A percentile compares a stretch with the other conserved stretches of the same genome.
These are phyloP conservation scores for Hymenoscyphus repandus DNA, from an alignment of 2,329 filamentous ascomycete species.

Conservation along the genomic window DNA sequence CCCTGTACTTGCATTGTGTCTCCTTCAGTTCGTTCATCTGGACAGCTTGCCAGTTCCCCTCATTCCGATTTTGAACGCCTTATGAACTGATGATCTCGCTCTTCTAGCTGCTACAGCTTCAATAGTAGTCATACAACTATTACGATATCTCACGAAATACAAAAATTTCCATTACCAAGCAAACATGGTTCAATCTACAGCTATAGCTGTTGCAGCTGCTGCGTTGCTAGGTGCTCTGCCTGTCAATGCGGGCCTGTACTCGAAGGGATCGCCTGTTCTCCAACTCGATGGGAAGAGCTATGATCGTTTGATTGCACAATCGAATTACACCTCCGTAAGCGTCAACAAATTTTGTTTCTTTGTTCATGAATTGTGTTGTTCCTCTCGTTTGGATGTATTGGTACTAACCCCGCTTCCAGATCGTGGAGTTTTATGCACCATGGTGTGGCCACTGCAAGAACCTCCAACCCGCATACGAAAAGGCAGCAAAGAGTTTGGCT, in stretches of 20 bases:
- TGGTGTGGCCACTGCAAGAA: conserved; percentile 98
- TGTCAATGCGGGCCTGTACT: conserved; percentile 68
- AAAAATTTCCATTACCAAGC: not conserved
- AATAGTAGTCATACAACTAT: not conserved
- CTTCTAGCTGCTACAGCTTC: not conserved
- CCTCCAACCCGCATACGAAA: conserved; percentile 93
- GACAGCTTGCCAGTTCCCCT: not conserved
- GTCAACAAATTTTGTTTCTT: not conserved
- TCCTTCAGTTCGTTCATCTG: not conserved
- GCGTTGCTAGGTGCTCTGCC: conserved; percentile 63
- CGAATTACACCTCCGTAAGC: conserved; percentile 85
- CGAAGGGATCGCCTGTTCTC: conserved; percentile 80
- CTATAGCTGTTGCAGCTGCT: conserved; percentile 47
- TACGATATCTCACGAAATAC: conserved; percentile 12
- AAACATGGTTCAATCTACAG: conserved; percentile 49
- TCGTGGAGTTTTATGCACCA: conserved; percentile 86
- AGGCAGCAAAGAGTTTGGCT: conserved; percentile 82
- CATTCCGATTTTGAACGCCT: not conserved
- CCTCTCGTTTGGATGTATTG: not conserved
- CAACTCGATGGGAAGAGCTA: conserved; percentile 77
- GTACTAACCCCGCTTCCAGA: conserved; percentile 34
- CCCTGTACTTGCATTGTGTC: too few species aligned
- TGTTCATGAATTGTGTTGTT: not conserved
- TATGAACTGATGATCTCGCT: conserved; percentile 1
- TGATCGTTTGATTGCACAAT: conserved; percentile 75